Evolutionary conservation across 192 early-diverging fungal species (phyloP), one percentile per base, ranked within the genome.

Genomic region (Spinellus fusiger): DNA sequence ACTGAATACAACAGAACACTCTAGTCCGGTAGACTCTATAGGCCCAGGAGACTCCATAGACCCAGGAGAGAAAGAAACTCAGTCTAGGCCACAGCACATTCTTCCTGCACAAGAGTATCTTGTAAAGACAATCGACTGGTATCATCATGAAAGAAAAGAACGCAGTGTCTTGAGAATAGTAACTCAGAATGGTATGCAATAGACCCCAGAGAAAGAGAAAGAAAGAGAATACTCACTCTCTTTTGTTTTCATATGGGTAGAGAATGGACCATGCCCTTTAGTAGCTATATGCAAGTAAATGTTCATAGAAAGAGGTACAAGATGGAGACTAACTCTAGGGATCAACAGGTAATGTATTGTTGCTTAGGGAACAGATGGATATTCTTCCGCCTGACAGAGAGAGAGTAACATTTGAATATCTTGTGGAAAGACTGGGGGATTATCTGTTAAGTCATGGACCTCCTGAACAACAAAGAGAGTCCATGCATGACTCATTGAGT

Each of bases 181-280:
- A 33, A 94, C 93, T 5, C 94, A 96, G 75, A 94, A 94, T 75
- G 71, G 81, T 84, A 77, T 44, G 62, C 32, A 6, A 0, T 1
- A 23, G 6, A 62, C 23, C 28, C 40, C 22, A n/a, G 31, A 27
- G 1, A 53, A n/a, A 10, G 25, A 40, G 12, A 22, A 52, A 28
- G 10, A 32, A 37, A n/a, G 3, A 38, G 12, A 23, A 20, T 16
- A 27, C 22, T 65, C 16, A 52, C 15, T 8, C 18, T 60, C 13
- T 44, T 10, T 25, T 34, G 1, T 32, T 34, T 16, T 5, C 16
- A 1, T 28, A 18, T 31, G 44, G 28, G 9, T 77, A 81, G 86
- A 84, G 54, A 96, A 96, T 69, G 94, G 94, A 0, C 94, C 94
- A 0, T 96, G 94, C 69, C 94, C 94, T 16, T 65, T 96, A 35